Conservation (phyloP, 2,329 filamentous ascomycete species). For the Myotisia sp. region DNA sequence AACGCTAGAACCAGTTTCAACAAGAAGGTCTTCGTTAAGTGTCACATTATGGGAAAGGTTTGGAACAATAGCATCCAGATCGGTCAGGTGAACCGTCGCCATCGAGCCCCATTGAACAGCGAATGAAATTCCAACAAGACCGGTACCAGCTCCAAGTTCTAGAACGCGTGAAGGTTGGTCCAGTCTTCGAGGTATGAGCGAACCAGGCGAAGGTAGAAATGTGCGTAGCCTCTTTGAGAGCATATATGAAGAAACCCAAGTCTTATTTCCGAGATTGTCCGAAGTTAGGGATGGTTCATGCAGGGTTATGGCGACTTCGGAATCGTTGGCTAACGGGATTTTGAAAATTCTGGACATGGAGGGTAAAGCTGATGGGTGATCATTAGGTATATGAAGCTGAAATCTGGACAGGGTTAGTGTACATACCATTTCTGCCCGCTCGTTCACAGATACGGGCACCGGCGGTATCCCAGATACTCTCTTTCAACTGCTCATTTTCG, state of each 20-base stretch:
- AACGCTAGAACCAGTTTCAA: conserved; percentile 41
- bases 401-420: not conserved
- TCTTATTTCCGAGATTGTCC: conserved; percentile 83
- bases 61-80: conserved; percentile 66
- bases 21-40: conserved; percentile 46
- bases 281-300: conserved; percentile 77
- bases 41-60: conserved; percentile 65
- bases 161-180: conserved; percentile 35
- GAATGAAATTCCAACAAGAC: conserved; percentile 75
- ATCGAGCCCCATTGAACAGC: conserved; percentile 49
- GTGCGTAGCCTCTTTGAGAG: conserved; percentile 55
- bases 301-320: conserved; percentile 52
- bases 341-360: conserved; percentile 47
- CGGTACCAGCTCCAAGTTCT: conserved; percentile 81
- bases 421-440: conserved; percentile 57
- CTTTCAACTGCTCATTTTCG: conserved; percentile 29
- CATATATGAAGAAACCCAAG: conserved; percentile 83
- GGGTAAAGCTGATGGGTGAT: conserved; percentile 40
- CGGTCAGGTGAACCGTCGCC: conserved; percentile 58
- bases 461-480: conserved; percentile 55
- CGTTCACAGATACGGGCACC: conserved; percentile 69
- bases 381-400: not conserved
- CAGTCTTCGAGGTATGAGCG: conserved; percentile 19
- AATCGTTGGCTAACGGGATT: conserved; percentile 35
- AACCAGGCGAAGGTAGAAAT: conserved; percentile 25